Percentiles rank a stretch among this genome's conserved stretches.
Conservation (phyloP, 2,329 filamentous ascomycete genomes). For the Fusarium nisikadoi region DNA sequence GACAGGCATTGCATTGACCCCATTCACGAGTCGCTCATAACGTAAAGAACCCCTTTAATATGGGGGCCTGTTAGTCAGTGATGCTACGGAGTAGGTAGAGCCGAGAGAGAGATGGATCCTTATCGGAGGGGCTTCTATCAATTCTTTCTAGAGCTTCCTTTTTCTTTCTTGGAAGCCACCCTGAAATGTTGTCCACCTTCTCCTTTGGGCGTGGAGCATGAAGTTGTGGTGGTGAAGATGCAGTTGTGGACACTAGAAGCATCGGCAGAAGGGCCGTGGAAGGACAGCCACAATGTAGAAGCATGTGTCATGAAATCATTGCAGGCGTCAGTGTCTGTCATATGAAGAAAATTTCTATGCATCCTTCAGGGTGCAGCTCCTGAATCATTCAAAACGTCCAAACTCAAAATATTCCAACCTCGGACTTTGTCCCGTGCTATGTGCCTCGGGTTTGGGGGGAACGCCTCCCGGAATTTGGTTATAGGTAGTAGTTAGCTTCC, state of each 20-base stretch:
- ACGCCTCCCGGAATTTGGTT: not conserved
- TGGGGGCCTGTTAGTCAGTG: not conserved
- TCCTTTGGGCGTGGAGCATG: conserved; percentile 18
- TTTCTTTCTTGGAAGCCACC: conserved; percentile 14
- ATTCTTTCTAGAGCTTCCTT: conserved; percentile 34
- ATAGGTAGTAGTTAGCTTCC: conserved; percentile 25
- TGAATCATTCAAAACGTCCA: conserved; percentile 4
- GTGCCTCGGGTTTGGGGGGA: conserved; percentile 13
- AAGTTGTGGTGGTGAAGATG: not conserved
- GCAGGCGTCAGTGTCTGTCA: not conserved
- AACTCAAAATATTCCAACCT: conserved; percentile 11
- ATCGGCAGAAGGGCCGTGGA: conserved; percentile 27
- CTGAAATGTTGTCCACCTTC: conserved; percentile 33
- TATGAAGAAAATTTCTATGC: not conserved
- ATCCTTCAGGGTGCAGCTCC: conserved; percentile 1
- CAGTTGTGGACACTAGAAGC: conserved; percentile 27
- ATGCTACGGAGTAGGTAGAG: not conserved
- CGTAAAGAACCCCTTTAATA: conserved; percentile 25
- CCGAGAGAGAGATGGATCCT: conserved; percentile 18
- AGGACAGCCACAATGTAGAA: conserved; percentile 6
- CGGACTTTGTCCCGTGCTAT: conserved; percentile 5
- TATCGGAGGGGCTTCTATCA: conserved; percentile 21
- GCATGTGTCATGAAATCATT: conserved; percentile 24
- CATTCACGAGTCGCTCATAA: conserved; percentile 21
- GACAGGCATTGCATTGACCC: conserved; percentile 8